Evolutionary conservation across 1,284 basidiomycete genomes (phyloP), one percentile per base, ranked within the genome.

Genomic region (Cryptococcus jaspeensis): DNA sequence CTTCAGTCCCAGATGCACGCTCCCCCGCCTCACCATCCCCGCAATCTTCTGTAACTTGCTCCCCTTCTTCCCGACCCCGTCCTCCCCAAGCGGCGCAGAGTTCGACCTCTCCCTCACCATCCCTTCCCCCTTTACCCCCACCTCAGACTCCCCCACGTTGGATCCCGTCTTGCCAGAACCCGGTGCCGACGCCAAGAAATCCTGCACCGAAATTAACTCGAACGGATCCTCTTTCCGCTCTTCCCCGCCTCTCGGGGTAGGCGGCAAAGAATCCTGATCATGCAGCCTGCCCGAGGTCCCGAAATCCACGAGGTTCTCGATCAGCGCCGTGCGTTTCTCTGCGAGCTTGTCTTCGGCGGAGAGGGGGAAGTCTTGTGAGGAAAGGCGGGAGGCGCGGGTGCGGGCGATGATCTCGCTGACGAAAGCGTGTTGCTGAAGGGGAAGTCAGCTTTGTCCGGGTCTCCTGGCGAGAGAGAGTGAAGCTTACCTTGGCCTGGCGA

Each of bases 191-290:
- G 23, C 28, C 7, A 72, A 55, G 50, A 72, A 72, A 28, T 66
- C 67, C 23, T 59, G 37, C 15, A 65, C 60, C 1, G 64, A 68
- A 13, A 72, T 64, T 11, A 70, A 23, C 50, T 71, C 70, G n/a
- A 53, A 39, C 1, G 67, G 63, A 38, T 69, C 63, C 25, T 55
- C 47, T 9, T 5, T 32, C 18, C 23, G 18, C 13, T 22, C 38
- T 32, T 50, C 36, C 6, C 51, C 41, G 15, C n/a, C 42, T 20
- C 52, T 50, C 12, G 63, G 67, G 6, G 62, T 70, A 4, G 67
- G 61, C 1, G 65, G 63, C 7, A 52, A 5, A 5, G 65, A 65
- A 37, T 71, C 69, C 55, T 72, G 70, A 50, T 66, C 57, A 13
- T 58, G 44, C 23, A 70, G 18, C 32, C 69, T 52, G 2, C 70